Evolutionary conservation across 441 rosid species (phyloP).

Genomic region (Populus hybrid): DNA sequence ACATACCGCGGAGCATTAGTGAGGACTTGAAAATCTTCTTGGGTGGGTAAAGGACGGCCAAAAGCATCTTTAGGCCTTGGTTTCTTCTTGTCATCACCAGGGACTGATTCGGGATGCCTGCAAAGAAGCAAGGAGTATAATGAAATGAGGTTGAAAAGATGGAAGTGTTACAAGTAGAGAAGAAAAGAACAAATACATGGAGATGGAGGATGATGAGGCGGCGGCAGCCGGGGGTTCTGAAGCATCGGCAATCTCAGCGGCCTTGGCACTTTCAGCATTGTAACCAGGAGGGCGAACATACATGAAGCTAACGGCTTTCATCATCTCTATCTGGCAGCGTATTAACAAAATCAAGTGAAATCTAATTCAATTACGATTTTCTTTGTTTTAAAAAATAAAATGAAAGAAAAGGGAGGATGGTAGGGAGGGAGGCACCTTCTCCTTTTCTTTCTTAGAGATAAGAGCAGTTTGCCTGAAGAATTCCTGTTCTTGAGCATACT

Average conservation of each 20-base stretch:
- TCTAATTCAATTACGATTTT: background rate
- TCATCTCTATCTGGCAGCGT: slow-evolving; percentile 54
- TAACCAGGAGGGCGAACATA: slow-evolving; percentile 95
- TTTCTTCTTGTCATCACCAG: slow-evolving; percentile 63
- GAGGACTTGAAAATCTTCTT: slow-evolving; percentile 77
- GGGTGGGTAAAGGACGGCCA: slow-evolving; percentile 90
- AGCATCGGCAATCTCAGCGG: slow-evolving; percentile 74
- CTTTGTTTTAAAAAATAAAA: background rate
- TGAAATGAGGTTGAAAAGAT: background rate
- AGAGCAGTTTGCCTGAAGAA: slow-evolving; percentile 90
- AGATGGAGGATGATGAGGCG: slow-evolving; percentile 20
- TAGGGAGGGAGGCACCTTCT: slow-evolving; percentile 45
- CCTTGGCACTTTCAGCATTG: slow-evolving; percentile 93
- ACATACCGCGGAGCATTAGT: slow-evolving; percentile 83
- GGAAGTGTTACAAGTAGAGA: background rate
- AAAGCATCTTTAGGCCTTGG: slow-evolving; percentile 90
- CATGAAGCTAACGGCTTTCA: slow-evolving; percentile 99
- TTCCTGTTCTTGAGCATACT: slow-evolving; percentile 96
- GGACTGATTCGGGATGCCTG: slow-evolving; percentile 40
- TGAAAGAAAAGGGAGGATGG: background rate
- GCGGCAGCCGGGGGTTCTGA: slow-evolving; percentile 33
- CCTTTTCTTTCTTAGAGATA: slow-evolving; percentile 87
- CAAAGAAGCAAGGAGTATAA: slow-evolving; percentile 11
- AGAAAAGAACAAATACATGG: background rate
- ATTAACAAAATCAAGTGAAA: background rate